Evolutionary conservation across 352 stramenopile species (phyloP), one percentile per base, ranked within the genome.

Genomic region (Phytophthora lateralis): DNA sequence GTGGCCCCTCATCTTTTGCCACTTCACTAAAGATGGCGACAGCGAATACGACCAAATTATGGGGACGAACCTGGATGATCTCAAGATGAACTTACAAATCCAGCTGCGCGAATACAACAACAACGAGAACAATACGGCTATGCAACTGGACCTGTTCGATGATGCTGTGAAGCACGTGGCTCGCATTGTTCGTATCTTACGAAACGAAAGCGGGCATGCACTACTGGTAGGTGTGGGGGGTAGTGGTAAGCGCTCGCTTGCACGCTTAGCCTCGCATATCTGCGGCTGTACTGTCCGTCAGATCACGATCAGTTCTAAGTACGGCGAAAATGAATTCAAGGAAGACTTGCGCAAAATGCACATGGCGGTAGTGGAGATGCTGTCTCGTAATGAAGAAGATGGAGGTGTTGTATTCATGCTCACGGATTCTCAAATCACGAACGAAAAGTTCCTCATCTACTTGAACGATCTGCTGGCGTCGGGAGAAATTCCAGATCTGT

Each of bases 71-170:
- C 53, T 98, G 30, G 81, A 95, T 15, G 90, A 96, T 30, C 84
- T 99, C 60, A 92, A 91, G 52, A 64, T 74, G 45, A 97, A 95
- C 17, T 65, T 99, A 6, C 80, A 98, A 47, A 73, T 88, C 1
- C 90, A 97, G 32, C 69, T 99, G 11, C 70, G 86, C 5, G 91
- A 98, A 14, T 98, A 98, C 86, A 99, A 96, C 69, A 92, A 93
- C 62, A 95, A 99, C 70, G 92, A 99, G 63, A 97, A 88, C 67
- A 98, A 99, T 66, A 90, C 95, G 12, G 92, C 90, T 20, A 98
- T 99, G 94, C 90, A 99, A 63, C 66, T 99, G 9, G 94, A 98
- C 54, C 75, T 99, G 0, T 99, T 99, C 70, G 95, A 99, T 46
- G 96, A 99, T 64, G 96, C 95, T 8, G 96, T 99, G 46, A 97